A percentile compares a stretch with the other conserved stretches of the same genome.
These are phyloP conservation scores for Phytopythium aichiense DNA, from an alignment of 352 stramenopile genomes.

Conservation along the genomic window DNA sequence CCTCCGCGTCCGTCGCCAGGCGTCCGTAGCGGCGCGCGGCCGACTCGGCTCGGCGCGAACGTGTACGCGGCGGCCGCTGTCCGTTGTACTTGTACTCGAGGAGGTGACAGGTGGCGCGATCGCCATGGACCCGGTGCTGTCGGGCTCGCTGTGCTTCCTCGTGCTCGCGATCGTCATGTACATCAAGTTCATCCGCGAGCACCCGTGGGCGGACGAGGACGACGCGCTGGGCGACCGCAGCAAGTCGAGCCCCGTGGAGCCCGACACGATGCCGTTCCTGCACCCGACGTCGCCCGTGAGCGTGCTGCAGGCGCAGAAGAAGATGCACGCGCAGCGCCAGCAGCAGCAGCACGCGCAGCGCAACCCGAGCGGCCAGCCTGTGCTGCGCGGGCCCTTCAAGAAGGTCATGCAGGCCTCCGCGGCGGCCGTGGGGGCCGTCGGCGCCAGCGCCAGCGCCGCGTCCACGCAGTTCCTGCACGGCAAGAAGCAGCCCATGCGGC, in stretches of 20 bases:
- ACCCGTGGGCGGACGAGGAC: slow-evolving; percentile 58
- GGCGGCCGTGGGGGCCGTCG: slow-evolving; percentile 11
- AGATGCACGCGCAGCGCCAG: slow-evolving; percentile 33
- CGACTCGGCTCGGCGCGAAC: too few species aligned
- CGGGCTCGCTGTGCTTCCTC: slow-evolving; percentile 85
- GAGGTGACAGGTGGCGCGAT: slow-evolving; percentile 1
- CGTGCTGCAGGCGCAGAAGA: slow-evolving; percentile 39
- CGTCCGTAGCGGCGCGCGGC: too few species aligned
- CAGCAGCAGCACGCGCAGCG: slow-evolving; percentile 11
- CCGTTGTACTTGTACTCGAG: too few species aligned
- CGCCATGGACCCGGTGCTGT: slow-evolving; percentile 79
- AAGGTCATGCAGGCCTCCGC: slow-evolving; percentile 30
- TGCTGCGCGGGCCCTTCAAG: slow-evolving; percentile 33
- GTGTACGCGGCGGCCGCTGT: too few species aligned
- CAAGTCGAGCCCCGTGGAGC: slow-evolving; percentile 64
- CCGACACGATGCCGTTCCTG: slow-evolving; percentile 69
- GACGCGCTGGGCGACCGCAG: slow-evolving; percentile 25
- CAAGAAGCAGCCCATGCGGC: slow-evolving; percentile 75
- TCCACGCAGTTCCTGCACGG: slow-evolving; percentile 36
- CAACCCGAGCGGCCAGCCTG: slow-evolving; percentile 20
- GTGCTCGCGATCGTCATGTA: slow-evolving; percentile 87
- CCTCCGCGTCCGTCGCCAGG: too few species aligned
- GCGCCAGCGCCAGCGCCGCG: slow-evolving; percentile 9
- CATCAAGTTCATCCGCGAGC: slow-evolving; percentile 83
- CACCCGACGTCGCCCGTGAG: slow-evolving; percentile 46